Evolutionary conservation across 139 green algal genomes (phyloP).

Genomic region (Pseudopediastrum boryanum): DNA sequence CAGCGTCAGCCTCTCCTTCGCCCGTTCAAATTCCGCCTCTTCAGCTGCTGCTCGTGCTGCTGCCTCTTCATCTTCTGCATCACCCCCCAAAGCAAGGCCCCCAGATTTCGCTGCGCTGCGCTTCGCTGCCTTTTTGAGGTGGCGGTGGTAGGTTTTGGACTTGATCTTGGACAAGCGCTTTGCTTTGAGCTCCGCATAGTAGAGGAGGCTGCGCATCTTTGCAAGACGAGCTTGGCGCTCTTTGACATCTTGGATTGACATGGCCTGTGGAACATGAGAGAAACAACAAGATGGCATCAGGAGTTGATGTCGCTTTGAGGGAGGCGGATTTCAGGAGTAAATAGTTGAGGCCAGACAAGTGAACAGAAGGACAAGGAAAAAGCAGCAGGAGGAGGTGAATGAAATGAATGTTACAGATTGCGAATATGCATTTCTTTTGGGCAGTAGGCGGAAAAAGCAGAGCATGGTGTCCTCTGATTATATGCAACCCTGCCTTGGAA

Average conservation of each 20-base stretch:
- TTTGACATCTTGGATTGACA: constrained; percentile 80
- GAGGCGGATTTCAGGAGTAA: no score
- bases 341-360: no score
- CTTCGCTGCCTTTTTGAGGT: constrained; percentile 60
- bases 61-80: constrained; percentile 34
- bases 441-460: no score
- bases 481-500: no score
- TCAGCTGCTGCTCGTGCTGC: constrained; percentile 47
- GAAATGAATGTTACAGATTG: no score
- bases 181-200: constrained; percentile 91
- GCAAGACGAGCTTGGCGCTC: constrained; percentile 75
- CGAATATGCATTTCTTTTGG: no score
- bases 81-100: no score
- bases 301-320: no score
- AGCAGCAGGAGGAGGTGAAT: no score
- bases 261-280: constrained; percentile 53
- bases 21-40: constrained; percentile 79
- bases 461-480: no score
- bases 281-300: no score
- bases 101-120: constrained; percentile 12
- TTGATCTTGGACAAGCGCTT: constrained; percentile 75
- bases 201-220: constrained; percentile 87
- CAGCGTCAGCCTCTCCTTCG: constrained; percentile 91
- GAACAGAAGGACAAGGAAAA: no score
- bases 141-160: constrained; percentile 78